Conservation (phyloP, 1,284 basidiomycete species). For the Termitomyces sp. region DNA sequence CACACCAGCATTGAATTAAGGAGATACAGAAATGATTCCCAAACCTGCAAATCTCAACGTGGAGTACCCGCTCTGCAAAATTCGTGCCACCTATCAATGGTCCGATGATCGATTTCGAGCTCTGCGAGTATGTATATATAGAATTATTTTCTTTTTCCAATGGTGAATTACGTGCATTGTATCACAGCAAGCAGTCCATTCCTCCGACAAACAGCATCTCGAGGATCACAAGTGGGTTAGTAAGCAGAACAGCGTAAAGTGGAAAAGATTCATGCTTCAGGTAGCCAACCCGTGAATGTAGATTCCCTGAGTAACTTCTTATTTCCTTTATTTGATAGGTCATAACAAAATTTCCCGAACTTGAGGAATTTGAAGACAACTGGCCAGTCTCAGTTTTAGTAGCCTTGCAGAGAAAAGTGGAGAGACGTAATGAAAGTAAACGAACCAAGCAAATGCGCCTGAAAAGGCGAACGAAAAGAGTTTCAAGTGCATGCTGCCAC, state of each 20-base stretch:
- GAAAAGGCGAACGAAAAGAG: background rate
- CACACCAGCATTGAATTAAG: background rate
- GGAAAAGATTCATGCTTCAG: background rate
- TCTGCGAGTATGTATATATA: background rate
- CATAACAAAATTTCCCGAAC: background rate
- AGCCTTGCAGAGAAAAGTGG: fast-evolving
- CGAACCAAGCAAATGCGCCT: no score
- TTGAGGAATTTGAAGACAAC: background rate
- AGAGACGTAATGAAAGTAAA: background rate
- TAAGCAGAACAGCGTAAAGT: background rate
- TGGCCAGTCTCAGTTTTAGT: background rate
- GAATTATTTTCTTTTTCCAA: no score
- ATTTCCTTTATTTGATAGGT: background rate
- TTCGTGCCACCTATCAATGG: background rate
- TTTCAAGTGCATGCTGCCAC: no score
- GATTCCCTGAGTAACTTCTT: background rate
- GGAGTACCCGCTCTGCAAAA: background rate
- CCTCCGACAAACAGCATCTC: background rate
- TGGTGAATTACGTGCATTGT: background rate
- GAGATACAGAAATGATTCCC: background rate
- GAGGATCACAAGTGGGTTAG: background rate
- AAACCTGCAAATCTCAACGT: background rate
- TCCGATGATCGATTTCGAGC: background rate
- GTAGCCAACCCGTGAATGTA: background rate
- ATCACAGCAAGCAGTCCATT: background rate